phyloP scores from a whole-genome alignment of 169 alveolate genomes.

The Theileria annulata region DNA sequence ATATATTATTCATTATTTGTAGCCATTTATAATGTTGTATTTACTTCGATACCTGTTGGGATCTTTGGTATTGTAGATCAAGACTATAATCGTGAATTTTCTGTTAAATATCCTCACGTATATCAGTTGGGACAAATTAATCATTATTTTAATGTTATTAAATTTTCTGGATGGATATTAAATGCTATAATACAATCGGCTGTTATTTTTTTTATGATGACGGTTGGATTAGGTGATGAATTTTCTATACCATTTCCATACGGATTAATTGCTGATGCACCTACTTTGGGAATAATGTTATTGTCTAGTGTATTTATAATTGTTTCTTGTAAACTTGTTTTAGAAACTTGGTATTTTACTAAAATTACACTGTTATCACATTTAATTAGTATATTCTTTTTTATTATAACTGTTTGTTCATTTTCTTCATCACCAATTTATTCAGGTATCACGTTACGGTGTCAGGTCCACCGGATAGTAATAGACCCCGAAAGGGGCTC shows the following conservation, averaged over 20 bases:
- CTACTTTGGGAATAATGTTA: slow-evolving; percentile 68
- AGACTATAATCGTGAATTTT: slow-evolving; percentile 71
- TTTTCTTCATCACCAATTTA: slow-evolving; percentile 29
- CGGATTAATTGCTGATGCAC: slow-evolving; percentile 67
- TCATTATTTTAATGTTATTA: slow-evolving; percentile 68
- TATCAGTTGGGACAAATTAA: slow-evolving; percentile 77
- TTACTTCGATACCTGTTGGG: slow-evolving; percentile 92
- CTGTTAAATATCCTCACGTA: slow-evolving; percentile 71
- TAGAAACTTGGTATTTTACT: slow-evolving; percentile 76
- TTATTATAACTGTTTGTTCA: slow-evolving; percentile 36
- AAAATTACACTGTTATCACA: slow-evolving; percentile 61
- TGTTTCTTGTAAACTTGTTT: slow-evolving; percentile 73
- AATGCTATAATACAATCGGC: slow-evolving; percentile 74
- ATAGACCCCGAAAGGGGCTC: too few relatives aligned
- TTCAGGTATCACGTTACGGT: slow-evolving; percentile 4
- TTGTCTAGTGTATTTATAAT: slow-evolving; percentile 68
- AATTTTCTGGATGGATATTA: slow-evolving; percentile 74
- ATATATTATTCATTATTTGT: slow-evolving; percentile 91
- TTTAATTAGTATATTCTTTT: slow-evolving; percentile 61
- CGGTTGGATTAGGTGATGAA: slow-evolving; percentile 56
- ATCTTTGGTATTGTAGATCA: slow-evolving; percentile 80
- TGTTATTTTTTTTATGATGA: slow-evolving; percentile 64
- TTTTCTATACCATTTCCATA: slow-evolving; percentile 61
- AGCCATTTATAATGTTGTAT: slow-evolving; percentile 91
- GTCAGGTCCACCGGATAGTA: too few relatives aligned